Percentiles rank a stretch among this genome's conserved stretches.
These are phyloP conservation scores for Annulohypoxylon nitens DNA, from an alignment of 495 filamentous ascomycete genomes.

Conservation along the genomic window DNA sequence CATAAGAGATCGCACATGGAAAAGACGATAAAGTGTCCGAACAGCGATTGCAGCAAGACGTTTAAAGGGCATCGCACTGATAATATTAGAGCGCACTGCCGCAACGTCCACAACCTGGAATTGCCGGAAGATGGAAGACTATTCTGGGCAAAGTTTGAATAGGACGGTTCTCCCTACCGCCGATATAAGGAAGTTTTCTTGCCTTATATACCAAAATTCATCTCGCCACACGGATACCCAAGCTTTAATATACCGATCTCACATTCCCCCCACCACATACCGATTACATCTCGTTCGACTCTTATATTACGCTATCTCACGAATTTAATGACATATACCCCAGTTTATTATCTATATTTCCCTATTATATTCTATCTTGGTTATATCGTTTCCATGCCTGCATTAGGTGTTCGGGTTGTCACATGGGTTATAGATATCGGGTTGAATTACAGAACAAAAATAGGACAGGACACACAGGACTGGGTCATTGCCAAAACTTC, in stretches of 20 bases:
- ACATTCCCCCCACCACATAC: background rate
- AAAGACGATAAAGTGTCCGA: constrained; percentile 2
- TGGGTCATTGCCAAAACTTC: constrained; percentile 19
- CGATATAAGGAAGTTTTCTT: background rate
- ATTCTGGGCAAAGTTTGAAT: constrained; percentile 21
- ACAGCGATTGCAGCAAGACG: constrained; percentile 15
- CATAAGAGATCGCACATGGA: constrained; percentile 27
- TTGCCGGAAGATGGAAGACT: constrained; percentile 23
- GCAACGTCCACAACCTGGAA: constrained; percentile 16
- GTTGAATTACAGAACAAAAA: background rate
- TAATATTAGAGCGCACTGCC: constrained; percentile 33
- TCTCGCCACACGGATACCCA: background rate
- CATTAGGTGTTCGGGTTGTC: background rate
- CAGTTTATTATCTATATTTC: background rate
- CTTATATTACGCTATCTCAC: background rate
- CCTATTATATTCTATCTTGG: background rate
- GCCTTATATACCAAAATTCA: background rate
- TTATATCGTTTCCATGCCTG: background rate
- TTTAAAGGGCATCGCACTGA: constrained; percentile 33
- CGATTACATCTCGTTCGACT: background rate
- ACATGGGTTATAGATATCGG: background rate
- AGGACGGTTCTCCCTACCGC: background rate
- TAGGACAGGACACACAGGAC: constrained; percentile 34
- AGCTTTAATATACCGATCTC: background rate
- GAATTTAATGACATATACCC: constrained; percentile 23